Percentiles rank a stretch among this genome's conserved stretches.
These are phyloP conservation scores for Gloeostereum incarnatum DNA, from an alignment of 768 basidiomycete species.

Conservation along the genomic window DNA sequence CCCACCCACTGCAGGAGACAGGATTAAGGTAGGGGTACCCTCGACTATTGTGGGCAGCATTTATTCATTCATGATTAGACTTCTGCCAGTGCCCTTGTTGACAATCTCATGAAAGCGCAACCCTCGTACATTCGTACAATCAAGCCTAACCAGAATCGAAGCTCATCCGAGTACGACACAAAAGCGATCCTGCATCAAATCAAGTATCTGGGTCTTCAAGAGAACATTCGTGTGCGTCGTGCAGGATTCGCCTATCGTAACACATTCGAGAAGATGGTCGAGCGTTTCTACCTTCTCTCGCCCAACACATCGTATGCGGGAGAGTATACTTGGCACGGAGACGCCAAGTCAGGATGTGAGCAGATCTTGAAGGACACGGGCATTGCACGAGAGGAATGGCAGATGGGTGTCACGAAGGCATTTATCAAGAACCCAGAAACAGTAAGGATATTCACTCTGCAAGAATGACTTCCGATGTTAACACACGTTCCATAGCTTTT, in stretches of 20 bases:
- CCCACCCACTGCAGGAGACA: constrained; percentile 95
- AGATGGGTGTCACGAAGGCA: constrained; percentile 97
- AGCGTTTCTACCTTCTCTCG: constrained; percentile 93
- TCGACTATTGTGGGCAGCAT: neutral
- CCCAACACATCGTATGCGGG: constrained; percentile 96
- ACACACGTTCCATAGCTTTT: constrained; percentile 65
- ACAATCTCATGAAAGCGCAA: constrained; percentile 95
- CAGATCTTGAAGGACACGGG: constrained; percentile 92
- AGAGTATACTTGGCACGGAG: constrained; percentile 95
- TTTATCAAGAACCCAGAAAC: constrained; percentile 99
- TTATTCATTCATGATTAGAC: constrained; percentile 27
- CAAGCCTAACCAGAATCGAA: constrained; percentile 97
- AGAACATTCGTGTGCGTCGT: constrained; percentile 94
- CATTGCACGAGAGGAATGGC: constrained; percentile 96
- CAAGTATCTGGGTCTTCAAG: constrained; percentile 97
- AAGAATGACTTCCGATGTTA: constrained; percentile 4
- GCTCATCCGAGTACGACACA: constrained; percentile 81
- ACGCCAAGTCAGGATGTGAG: constrained; percentile 85
- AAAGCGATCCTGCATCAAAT: constrained; percentile 98
- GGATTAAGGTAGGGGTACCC: constrained; percentile 70
- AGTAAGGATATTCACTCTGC: constrained; percentile 30
- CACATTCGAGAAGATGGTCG: constrained; percentile 98
- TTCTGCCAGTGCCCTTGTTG: constrained; percentile 94
- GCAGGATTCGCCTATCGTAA: constrained; percentile 98
- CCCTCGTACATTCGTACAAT: constrained; percentile 99